A percentile compares a stretch with the other conserved stretches of the same genome.
These are phyloP conservation scores for Euptelea pleiosperma DNA, from an alignment of 164 flowering plant species.

Conservation along the genomic window DNA sequence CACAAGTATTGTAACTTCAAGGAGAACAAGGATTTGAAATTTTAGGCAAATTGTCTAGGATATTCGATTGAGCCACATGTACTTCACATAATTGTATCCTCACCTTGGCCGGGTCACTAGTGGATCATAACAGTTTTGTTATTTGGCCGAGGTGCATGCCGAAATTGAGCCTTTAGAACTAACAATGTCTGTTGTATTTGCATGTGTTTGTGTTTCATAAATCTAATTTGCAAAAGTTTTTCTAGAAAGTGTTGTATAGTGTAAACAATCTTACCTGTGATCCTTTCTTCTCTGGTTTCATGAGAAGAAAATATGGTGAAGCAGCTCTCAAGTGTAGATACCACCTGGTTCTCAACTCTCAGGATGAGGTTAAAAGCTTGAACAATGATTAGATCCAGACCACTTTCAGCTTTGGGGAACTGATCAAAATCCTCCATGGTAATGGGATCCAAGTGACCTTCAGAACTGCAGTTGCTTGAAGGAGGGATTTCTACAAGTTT, in stretches of 20 bases:
- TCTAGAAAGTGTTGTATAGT: background rate
- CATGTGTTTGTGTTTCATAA: background rate
- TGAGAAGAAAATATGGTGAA: conserved; percentile 35
- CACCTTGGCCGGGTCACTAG: too few relatives aligned
- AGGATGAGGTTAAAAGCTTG: conserved; percentile 7
- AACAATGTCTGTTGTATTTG: too few relatives aligned
- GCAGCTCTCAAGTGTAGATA: conserved; percentile 32
- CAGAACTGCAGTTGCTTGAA: conserved; percentile 60
- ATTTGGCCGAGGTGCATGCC: too few relatives aligned
- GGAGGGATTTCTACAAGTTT: conserved; percentile 56
- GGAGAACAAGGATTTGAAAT: too few relatives aligned
- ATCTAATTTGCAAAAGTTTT: background rate
- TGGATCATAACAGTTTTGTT: too few relatives aligned
- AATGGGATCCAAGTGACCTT: conserved; percentile 61
- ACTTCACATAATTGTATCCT: too few relatives aligned
- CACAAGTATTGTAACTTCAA: too few relatives aligned
- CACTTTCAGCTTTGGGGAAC: conserved; percentile 20
- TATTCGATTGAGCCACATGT: too few relatives aligned
- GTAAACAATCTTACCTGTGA: conserved; percentile 28
- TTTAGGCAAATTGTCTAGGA: too few relatives aligned
- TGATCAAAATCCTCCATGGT: conserved; percentile 65
- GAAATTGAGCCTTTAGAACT: too few relatives aligned
- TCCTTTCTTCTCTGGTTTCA: conserved; percentile 19
- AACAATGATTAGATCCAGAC: conserved; percentile 8
- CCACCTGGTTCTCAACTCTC: conserved; percentile 13